A percentile compares a stretch with the other conserved stretches of the same genome.
phyloP scores from a whole-genome alignment of 116 monocot genomes.

The Phalaenopsis hybrid region DNA sequence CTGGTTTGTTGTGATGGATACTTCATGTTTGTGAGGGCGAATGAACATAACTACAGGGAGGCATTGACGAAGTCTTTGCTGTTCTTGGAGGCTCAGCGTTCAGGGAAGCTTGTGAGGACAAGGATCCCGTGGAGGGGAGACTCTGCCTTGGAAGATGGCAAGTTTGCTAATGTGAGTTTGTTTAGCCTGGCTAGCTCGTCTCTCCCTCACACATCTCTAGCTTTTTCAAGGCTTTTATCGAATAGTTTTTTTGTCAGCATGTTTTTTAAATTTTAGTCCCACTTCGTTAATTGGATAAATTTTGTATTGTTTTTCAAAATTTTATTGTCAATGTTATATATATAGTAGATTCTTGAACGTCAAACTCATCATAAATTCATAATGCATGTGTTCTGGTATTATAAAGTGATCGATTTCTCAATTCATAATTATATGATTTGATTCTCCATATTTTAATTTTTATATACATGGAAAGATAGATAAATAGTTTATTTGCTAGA shows the following conservation, averaged over 20 bases:
- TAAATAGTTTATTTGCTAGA: no score
- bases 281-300: background rate
- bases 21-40: slow-evolving; percentile 1
- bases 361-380: no score
- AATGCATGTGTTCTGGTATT: no score
- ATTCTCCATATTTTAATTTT: background rate
- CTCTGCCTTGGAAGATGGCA: slow-evolving; percentile 67
- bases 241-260: background rate
- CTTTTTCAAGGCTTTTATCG: background rate
- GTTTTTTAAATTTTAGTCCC: background rate
- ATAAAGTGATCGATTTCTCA: background rate
- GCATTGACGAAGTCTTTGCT: slow-evolving; percentile 66
- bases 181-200: background rate
- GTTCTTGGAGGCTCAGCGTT: slow-evolving; percentile 80
- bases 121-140: slow-evolving; percentile 77
- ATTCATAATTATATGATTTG: background rate
- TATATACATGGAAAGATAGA: no score
- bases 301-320: background rate
- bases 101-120: slow-evolving; percentile 61
- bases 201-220: background rate
- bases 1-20: slow-evolving; percentile 30
- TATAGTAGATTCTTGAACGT: no score
- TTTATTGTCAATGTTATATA: background rate
- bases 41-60: slow-evolving; percentile 45
- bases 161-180: slow-evolving; percentile 39